A percentile compares a stretch with the other conserved stretches of the same genome.
Evolutionary conservation across 805 yeast genomes (phyloP).

Genomic region (Nakazawaea anatomiae): DNA sequence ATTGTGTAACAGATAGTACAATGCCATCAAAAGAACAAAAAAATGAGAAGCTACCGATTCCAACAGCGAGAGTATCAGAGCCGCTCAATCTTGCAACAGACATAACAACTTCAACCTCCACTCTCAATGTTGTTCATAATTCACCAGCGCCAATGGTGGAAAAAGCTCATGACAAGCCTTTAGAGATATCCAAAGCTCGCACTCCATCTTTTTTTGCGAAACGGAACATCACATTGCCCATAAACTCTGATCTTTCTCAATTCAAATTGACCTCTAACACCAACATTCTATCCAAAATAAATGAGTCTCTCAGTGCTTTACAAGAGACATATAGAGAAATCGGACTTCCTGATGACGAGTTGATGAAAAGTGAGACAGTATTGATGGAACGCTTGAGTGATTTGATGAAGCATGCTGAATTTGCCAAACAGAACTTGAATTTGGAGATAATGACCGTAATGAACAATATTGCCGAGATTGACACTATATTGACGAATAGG

Average conservation of each 20-base stretch:
- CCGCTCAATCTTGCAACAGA: too few relatives aligned
- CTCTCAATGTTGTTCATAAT: neutral
- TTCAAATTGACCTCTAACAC: neutral
- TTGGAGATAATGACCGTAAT: slow-evolving; percentile 10
- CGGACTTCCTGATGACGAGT: slow-evolving; percentile 5
- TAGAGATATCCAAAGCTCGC: neutral
- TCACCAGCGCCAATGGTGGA: neutral
- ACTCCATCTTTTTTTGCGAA: slow-evolving; percentile 5
- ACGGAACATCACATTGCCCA: slow-evolving; percentile 3
- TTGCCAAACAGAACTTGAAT: slow-evolving; percentile 6
- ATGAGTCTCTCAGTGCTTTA: slow-evolving; percentile 3
- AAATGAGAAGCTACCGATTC: too few relatives aligned
- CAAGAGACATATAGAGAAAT: slow-evolving; percentile 10
- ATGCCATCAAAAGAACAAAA: too few relatives aligned
- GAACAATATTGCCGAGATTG: slow-evolving; percentile 9
- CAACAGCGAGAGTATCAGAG: too few relatives aligned
- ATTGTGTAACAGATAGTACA: too few relatives aligned
- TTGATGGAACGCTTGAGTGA: slow-evolving; percentile 4
- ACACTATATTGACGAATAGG: slow-evolving; percentile 3
- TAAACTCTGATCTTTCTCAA: neutral
- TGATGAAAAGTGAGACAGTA: slow-evolving; percentile 3
- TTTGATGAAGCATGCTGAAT: slow-evolving; percentile 5
- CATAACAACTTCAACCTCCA: too few relatives aligned
- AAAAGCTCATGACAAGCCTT: neutral
- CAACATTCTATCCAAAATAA: slow-evolving; percentile 1